phyloP scores from a whole-genome alignment of 371 early-diverging fungal genomes.

The Saksenaea oblongispora region DNA sequence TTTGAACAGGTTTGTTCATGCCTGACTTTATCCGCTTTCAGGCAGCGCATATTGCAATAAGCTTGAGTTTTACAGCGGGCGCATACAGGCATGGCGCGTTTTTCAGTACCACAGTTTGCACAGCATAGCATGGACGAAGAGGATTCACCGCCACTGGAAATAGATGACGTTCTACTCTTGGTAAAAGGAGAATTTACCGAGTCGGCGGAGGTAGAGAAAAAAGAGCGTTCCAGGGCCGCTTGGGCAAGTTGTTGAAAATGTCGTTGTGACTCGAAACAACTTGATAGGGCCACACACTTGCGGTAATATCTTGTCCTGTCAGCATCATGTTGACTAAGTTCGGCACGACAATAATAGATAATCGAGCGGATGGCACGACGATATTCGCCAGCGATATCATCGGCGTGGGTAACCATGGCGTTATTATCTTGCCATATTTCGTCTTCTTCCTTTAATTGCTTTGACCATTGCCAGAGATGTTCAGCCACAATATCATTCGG shows the following conservation, averaged over 20 bases:
- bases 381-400: slow-evolving; percentile 12
- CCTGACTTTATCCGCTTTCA: slow-evolving; percentile 28
- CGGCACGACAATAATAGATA: slow-evolving; percentile 43
- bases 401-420: neutral
- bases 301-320: slow-evolving; percentile 18
- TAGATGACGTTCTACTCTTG: slow-evolving; percentile 25
- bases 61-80: slow-evolving; percentile 36
- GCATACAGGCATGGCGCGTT: slow-evolving; percentile 47
- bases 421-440: neutral
- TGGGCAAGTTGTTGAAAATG: slow-evolving; percentile 8
- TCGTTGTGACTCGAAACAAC: slow-evolving; percentile 7
- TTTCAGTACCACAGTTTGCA: slow-evolving; percentile 43
- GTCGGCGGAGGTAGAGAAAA: slow-evolving; percentile 1
- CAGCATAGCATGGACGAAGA: slow-evolving; percentile 20
- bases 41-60: slow-evolving; percentile 39
- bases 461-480: neutral
- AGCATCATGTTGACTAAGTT: slow-evolving; percentile 31
- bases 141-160: slow-evolving; percentile 21
- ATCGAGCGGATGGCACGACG: slow-evolving; percentile 41
- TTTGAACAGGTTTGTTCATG: slow-evolving; percentile 20
- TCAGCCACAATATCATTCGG: neutral
- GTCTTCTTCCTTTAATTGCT: neutral
- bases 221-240: slow-evolving; percentile 7
- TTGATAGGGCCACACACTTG: slow-evolving; percentile 17
- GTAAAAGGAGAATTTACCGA: neutral